Conservation (phyloP, 108 stramenopile species). For the Pseudonitzschia multiseries region DNA sequence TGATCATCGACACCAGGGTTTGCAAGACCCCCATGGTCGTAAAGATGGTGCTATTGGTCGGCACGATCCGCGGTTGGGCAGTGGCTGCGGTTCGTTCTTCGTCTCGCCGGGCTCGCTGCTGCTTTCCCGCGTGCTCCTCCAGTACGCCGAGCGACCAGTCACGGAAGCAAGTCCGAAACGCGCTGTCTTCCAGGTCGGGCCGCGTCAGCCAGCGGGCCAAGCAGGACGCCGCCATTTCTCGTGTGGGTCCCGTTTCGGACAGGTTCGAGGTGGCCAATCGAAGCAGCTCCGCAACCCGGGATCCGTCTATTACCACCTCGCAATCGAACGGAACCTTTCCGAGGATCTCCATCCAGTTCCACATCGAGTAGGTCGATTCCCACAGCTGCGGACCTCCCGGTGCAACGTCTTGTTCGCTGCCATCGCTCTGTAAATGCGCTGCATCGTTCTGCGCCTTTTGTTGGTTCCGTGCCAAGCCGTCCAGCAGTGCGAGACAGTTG, state of each 20-base stretch:
- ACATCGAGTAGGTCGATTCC: slow-evolving; percentile 92
- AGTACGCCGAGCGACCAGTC: slow-evolving; percentile 61
- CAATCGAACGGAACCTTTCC: slow-evolving; percentile 94
- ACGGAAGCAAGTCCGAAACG: slow-evolving; percentile 67
- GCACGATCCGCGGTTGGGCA: slow-evolving; percentile 8
- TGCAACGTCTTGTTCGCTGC: not conserved
- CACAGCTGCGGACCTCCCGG: slow-evolving; percentile 55
- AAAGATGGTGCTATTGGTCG: slow-evolving; percentile 39
- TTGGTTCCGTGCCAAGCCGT: slow-evolving; percentile 12
- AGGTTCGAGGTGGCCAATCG: slow-evolving; percentile 57
- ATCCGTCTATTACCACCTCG: slow-evolving; percentile 73
- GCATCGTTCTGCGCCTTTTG: slow-evolving; percentile 1
- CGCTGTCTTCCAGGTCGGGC: slow-evolving; percentile 84
- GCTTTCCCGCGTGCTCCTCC: slow-evolving; percentile 18
- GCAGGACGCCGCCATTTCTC: slow-evolving; percentile 91
- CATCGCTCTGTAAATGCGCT: slow-evolving; percentile 3
- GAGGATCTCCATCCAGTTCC: slow-evolving; percentile 95
- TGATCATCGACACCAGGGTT: slow-evolving; percentile 72
- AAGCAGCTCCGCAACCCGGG: slow-evolving; percentile 36
- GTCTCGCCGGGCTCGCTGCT: not conserved
- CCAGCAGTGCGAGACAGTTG: slow-evolving; percentile 38
- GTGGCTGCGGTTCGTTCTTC: not conserved
- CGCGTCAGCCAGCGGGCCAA: slow-evolving; percentile 88
- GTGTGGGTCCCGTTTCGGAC: slow-evolving; percentile 83
- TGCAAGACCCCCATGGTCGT: slow-evolving; percentile 80